These are phyloP conservation scores for Gossypium trilobum DNA, from an alignment of 441 rosid genomes.

Conservation along the genomic window DNA sequence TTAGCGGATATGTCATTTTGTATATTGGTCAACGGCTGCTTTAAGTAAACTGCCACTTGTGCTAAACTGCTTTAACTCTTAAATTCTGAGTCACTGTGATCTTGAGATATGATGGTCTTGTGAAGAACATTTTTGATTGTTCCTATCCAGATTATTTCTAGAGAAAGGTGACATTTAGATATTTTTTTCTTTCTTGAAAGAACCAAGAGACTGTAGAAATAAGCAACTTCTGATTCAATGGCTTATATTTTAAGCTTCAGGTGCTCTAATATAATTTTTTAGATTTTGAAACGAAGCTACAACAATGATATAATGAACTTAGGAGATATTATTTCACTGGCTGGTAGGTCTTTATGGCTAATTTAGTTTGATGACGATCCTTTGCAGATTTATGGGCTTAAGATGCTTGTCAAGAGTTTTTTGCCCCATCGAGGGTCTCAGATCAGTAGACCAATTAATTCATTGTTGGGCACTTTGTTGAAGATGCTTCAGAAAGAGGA, in stretches of 20 bases:
- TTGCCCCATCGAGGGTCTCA: conserved; percentile 57
- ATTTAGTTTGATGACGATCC: conserved; percentile 11
- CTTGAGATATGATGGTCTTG: neutral
- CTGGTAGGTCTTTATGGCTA: conserved; percentile 1
- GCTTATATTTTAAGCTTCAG: conserved; percentile 4
- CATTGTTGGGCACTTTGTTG: conserved; percentile 44
- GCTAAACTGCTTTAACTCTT: neutral
- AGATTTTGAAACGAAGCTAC: neutral
- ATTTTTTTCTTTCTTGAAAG: neutral
- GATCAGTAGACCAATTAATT: conserved; percentile 41
- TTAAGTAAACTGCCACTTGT: neutral
- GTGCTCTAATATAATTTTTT: neutral
- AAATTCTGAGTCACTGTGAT: neutral
- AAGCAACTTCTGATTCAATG: neutral
- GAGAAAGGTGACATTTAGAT: neutral
- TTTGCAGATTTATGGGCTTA: conserved; percentile 81
- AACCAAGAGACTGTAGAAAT: neutral
- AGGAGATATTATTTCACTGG: conserved; percentile 2
- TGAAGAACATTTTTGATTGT: neutral
- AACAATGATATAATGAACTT: neutral
- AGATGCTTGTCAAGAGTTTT: conserved; percentile 76
- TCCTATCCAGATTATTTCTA: neutral
- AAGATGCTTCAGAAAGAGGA: conserved; percentile 52
- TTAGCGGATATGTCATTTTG: neutral
- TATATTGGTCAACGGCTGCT: neutral